These are phyloP conservation scores for Secale cereale DNA, from an alignment of 176 grass and related monocot genomes.

Conservation along the genomic window DNA sequence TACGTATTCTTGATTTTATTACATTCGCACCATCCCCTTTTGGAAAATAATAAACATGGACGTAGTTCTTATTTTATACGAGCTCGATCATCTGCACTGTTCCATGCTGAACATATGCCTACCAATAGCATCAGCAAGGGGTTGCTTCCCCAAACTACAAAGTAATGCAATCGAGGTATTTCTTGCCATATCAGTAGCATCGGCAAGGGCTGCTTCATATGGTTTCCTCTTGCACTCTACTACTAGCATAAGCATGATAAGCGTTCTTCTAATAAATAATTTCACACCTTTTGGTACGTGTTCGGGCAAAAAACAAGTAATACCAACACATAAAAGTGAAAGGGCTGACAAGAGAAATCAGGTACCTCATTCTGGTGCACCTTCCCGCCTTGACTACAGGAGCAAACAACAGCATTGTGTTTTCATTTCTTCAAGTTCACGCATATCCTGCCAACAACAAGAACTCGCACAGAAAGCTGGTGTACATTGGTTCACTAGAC, in stretches of 20 bases:
- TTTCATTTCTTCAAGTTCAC: background rate
- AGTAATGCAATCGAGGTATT: too few species aligned
- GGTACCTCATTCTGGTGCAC: constrained; percentile 34
- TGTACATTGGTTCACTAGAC: background rate
- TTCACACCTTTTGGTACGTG: background rate
- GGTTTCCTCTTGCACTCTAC: too few species aligned
- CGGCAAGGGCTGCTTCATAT: too few species aligned
- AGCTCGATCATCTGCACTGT: background rate
- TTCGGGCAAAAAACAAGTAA: background rate
- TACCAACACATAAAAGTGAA: background rate
- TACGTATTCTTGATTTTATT: constrained; percentile 15
- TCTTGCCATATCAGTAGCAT: too few species aligned
- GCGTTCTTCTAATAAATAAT: background rate
- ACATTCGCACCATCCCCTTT: background rate
- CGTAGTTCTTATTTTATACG: background rate
- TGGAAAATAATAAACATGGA: constrained; percentile 7
- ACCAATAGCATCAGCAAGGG: background rate
- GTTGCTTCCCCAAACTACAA: background rate
- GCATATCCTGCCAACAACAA: constrained; percentile 24
- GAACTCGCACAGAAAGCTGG: background rate
- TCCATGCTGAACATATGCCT: background rate
- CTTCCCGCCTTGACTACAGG: background rate
- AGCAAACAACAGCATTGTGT: background rate
- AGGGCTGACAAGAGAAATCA: constrained; percentile 2
- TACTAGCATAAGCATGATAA: too few species aligned